Evolutionary conservation across 75 land plant genomes (phyloP).

Genomic region (Ceratopteris richardii): DNA sequence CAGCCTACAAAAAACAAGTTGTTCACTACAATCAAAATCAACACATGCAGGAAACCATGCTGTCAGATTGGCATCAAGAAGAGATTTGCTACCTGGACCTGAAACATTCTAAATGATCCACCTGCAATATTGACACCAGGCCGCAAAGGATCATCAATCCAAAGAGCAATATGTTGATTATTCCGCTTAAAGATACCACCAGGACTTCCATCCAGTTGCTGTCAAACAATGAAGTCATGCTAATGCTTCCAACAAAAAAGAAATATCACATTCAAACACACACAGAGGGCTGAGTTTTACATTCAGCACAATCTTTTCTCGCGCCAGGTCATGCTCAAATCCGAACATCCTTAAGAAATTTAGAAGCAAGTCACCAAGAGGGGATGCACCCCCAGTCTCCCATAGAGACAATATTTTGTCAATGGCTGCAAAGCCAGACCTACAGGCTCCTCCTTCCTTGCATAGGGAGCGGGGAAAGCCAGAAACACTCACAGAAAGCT

Average conservation of each 20-base stretch:
- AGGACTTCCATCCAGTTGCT: slow-evolving; percentile 27
- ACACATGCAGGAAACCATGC: not conserved
- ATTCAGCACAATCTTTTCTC: slow-evolving; percentile 24
- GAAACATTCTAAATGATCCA: slow-evolving; percentile 39
- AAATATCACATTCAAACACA: not conserved
- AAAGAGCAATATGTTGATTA: slow-evolving; percentile 20
- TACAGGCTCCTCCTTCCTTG: not conserved
- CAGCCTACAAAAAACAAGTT: not conserved
- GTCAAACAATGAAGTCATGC: slow-evolving; percentile 5
- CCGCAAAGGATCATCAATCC: slow-evolving; percentile 40
- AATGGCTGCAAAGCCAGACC: slow-evolving; percentile 10
- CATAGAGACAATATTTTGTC: slow-evolving; percentile 20
- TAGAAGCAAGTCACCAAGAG: slow-evolving; percentile 23
- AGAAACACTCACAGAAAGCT: no score
- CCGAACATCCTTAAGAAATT: slow-evolving; percentile 30
- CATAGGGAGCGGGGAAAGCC: not conserved
- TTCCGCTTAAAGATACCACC: slow-evolving; percentile 29
- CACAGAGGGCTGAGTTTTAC: slow-evolving; percentile 10
- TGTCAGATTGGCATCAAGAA: no score
- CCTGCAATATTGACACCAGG: slow-evolving; percentile 42
- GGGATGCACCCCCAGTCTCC: slow-evolving; percentile 27
- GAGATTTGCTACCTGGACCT: slow-evolving; percentile 45
- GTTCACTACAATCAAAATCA: not conserved
- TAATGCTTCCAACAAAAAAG: no score
- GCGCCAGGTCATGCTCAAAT: slow-evolving; percentile 20